A percentile compares a stretch with the other conserved stretches of the same genome.
These are phyloP conservation scores for Ballota nigra DNA, from an alignment of 257 asterid genomes.

Conservation along the genomic window DNA sequence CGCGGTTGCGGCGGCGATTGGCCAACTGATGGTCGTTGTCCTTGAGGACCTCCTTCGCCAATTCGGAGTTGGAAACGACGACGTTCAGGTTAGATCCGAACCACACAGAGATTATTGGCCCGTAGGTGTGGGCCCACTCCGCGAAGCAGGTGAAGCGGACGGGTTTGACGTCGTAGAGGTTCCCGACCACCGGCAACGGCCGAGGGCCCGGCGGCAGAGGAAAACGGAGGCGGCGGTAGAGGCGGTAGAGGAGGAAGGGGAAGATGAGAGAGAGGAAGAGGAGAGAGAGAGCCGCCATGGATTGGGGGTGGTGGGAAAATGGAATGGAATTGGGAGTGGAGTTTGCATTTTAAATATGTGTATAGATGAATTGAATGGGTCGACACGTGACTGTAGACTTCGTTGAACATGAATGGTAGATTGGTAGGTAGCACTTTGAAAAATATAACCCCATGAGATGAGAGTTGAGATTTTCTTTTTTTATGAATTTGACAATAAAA, in stretches of 20 bases:
- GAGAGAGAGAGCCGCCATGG: constrained; percentile 20
- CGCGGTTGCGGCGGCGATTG: constrained; percentile 64
- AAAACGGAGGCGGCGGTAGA: constrained; percentile 50
- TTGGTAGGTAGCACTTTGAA: background rate
- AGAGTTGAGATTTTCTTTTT: too few species aligned
- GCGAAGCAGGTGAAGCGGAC: constrained; percentile 75
- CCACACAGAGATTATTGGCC: constrained; percentile 34
- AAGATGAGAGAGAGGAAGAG: constrained; percentile 22
- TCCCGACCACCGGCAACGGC: constrained; percentile 69
- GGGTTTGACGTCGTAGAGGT: constrained; percentile 71
- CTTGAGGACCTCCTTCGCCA: constrained; percentile 68
- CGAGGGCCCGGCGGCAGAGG: constrained; percentile 76
- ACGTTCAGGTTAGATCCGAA: constrained; percentile 66
- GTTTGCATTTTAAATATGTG: background rate
- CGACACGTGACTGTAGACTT: background rate
- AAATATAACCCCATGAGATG: too few species aligned
- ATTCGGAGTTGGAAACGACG: constrained; percentile 51
- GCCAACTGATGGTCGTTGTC: constrained; percentile 83
- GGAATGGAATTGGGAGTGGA: background rate
- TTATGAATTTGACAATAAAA: too few species aligned
- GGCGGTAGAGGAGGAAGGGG: constrained; percentile 33
- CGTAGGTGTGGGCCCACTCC: constrained; percentile 69
- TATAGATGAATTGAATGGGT: background rate
- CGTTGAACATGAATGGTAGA: background rate
- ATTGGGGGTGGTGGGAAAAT: background rate